A percentile compares a stretch with the other conserved stretches of the same genome.
phyloP scores from a whole-genome alignment of 495 filamentous ascomycete genomes.

The Rhizodiscina lignyota region DNA sequence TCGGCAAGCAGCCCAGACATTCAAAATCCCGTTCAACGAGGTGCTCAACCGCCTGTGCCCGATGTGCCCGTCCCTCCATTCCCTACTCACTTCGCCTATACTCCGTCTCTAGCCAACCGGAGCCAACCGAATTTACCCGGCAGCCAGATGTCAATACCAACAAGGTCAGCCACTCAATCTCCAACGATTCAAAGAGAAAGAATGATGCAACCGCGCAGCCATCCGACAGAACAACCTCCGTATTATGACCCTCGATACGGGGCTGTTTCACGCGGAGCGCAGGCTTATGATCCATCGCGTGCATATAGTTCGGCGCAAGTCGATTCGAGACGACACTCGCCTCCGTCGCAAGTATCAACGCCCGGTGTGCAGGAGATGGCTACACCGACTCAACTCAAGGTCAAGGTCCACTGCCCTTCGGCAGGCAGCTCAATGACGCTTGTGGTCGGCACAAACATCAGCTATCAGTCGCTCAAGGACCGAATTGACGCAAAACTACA shows the following conservation, averaged over 20 bases:
- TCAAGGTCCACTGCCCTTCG: slow-evolving; percentile 75
- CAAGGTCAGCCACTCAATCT: slow-evolving; percentile 29
- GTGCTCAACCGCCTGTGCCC: slow-evolving; percentile 45
- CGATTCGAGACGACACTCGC: neutral
- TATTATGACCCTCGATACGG: too few species aligned
- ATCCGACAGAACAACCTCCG: slow-evolving; percentile 7
- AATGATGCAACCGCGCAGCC: slow-evolving; percentile 6
- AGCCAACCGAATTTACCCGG: slow-evolving; percentile 52
- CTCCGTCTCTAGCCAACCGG: slow-evolving; percentile 43
- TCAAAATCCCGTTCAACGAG: slow-evolving; percentile 33
- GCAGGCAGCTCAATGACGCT: slow-evolving; percentile 70
- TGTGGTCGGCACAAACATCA: slow-evolving; percentile 83
- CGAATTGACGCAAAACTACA: slow-evolving; percentile 94
- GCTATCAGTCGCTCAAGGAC: slow-evolving; percentile 79
- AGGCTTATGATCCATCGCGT: slow-evolving; percentile 8
- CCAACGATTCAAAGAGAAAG: slow-evolving; percentile 20
- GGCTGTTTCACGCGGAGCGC: slow-evolving; percentile 8
- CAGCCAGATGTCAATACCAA: slow-evolving; percentile 21
- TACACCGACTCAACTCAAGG: slow-evolving; percentile 60
- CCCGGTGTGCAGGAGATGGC: neutral
- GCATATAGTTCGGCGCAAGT: slow-evolving; percentile 9
- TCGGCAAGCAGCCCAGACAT: slow-evolving; percentile 58
- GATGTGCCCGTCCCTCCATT: slow-evolving; percentile 49
- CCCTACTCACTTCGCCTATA: slow-evolving; percentile 42
- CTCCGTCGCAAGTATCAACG: neutral